These are phyloP conservation scores for Vaccinium macrocarpon DNA, from an alignment of 148 eudicot species.

Conservation along the genomic window DNA sequence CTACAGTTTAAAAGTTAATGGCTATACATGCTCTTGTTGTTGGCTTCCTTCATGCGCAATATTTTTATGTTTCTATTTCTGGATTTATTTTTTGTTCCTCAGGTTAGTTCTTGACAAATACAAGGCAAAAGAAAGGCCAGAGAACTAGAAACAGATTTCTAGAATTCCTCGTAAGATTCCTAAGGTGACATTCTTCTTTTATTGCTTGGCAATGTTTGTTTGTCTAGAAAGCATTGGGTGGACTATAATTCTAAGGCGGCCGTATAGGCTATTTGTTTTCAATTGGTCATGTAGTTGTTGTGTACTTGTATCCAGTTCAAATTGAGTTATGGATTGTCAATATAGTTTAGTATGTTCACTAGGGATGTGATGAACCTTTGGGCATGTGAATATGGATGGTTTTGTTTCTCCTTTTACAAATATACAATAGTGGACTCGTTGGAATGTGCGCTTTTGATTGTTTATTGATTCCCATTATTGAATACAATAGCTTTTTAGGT, in stretches of 20 bases:
- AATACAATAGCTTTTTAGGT: too few species aligned
- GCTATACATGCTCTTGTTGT: not conserved
- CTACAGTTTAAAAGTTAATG: conserved; percentile 8
- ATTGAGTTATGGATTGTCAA: too few species aligned
- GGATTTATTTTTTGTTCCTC: not conserved
- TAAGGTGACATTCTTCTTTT: conserved; percentile 38
- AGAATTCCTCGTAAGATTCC: conserved; percentile 59
- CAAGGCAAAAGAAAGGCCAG: conserved; percentile 45
- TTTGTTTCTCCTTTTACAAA: too few species aligned
- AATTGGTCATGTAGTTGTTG: too few species aligned
- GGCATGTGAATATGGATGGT: too few species aligned
- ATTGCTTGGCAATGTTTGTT: not conserved
- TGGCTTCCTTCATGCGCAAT: not conserved
- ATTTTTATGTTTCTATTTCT: not conserved
- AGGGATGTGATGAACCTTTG: too few species aligned
- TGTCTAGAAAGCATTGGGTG: not conserved
- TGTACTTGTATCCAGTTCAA: too few species aligned
- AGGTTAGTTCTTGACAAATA: conserved; percentile 63
- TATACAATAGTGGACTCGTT: too few species aligned
- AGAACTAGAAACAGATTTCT: conserved; percentile 26
- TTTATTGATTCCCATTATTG: too few species aligned
- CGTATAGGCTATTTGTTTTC: not conserved
- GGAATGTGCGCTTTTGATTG: too few species aligned
- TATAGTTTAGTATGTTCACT: too few species aligned
- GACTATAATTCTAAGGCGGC: not conserved